Evolutionary conservation across 345 rosid species (phyloP), one percentile per base, ranked within the genome.

Genomic region (Boechera stricta): DNA sequence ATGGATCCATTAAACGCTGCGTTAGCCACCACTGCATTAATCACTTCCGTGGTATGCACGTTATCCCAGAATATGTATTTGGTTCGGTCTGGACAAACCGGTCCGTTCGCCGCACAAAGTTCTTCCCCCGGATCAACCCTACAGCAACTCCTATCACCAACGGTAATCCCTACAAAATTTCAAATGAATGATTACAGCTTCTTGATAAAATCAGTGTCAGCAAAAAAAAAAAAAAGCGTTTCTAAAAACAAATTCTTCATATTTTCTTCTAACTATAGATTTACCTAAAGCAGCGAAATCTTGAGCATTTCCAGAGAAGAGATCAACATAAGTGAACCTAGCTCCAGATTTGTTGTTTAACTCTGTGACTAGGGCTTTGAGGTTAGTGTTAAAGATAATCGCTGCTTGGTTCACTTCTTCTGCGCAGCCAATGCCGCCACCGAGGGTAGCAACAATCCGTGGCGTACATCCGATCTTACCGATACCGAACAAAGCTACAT

Each of bases 51-150:
- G 2, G 86, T 75, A 67, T 85, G 94, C n/a, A 76, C 82, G 57
- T 79, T 83, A 29, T 87, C 94, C 89, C 88, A 87, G 58, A 84
- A 85, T 15, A 75, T 62, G 63, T 77, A 82, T 21, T 12, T 8
- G 47, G 24, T 65, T 73, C 91, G 72, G 52, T 74, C 49, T 29
- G 51, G 38, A 71, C 95, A 85, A 36, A 89, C 80, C 33, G 67
- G 63, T 15, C 65, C 29, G 29, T 63, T 44, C 0, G 64, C 63
- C 5, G 67, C n/a, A 59, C 91, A 86, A 41, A 78, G 81, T 28
- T 79, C 79, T 63, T 66, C 67, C 8, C 76, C 79, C 10, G 71
- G 59, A 7, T 18, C 13, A 29, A 66, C 72, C 36, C 71, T 31
- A 60, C 83, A 81, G 6, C 86, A 84, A 51, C 79, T 64, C 74